Evolutionary conservation across 768 basidiomycete genomes (phyloP), one percentile per base, ranked within the genome.

Genomic region (Phanerochaete sordida): DNA sequence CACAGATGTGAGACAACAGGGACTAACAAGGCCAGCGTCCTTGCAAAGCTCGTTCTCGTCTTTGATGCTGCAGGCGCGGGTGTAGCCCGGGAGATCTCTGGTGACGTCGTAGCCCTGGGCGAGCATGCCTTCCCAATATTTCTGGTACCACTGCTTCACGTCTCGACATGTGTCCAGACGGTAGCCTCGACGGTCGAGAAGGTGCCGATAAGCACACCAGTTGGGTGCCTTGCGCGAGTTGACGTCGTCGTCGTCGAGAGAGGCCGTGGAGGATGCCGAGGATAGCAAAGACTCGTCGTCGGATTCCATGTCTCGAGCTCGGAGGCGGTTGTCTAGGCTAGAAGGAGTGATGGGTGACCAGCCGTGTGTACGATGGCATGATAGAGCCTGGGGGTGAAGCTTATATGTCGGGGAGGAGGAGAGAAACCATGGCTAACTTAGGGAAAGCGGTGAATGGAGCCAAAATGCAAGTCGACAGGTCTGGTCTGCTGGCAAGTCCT

Each of bases 151-250:
- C 19, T 79, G 76, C 69, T 80, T 84, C 27, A 86, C 89, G 64
- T 90, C 88, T 51, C 79, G 77, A 44, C 83, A 81, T 27, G 88
- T 91, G 63, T 91, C 87, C 1, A 91, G 81, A 35, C 76, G 81
- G 66, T 84, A 84, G 3, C 87, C 89, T 46, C 79, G 77, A 58
- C 69, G 58, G 46, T 77, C 71, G 49, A 89, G 73, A 31, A 82
- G 59, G 49, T 65, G 58, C 12, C 79, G 74, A 68, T 88, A 87
- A 54, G 74, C 74, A 35, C 76, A 75, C 90, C 90, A 91, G 64
- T 80, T 75, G 2, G 88, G 89, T 21, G 74, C 74, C 37, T 87
- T 61, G 51, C 89, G 86, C 21, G 69, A 66, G 66, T 91, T 89
- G 57, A 79, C 48, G n/a, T 62, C 63, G 43, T 75, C 74, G 57